Conservation (phyloP, 2,329 filamentous ascomycete species). For the Neopestalotiopsis sp. region DNA sequence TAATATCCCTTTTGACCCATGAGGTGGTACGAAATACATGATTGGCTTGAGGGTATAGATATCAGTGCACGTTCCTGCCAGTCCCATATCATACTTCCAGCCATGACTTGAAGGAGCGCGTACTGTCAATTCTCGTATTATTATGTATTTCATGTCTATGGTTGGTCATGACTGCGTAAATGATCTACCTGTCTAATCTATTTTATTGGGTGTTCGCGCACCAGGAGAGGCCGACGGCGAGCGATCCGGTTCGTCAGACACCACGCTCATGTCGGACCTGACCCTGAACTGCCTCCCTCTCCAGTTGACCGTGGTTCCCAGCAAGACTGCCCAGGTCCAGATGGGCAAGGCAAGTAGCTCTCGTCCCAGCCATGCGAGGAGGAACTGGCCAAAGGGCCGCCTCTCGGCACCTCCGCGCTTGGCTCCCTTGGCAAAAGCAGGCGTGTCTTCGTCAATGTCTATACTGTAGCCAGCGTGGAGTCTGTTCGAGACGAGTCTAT, state of each 20-base stretch:
- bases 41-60: neutral
- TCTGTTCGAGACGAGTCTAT: constrained; percentile 74
- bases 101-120: neutral
- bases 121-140: neutral
- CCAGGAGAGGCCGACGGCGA: neutral
- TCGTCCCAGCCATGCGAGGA: constrained; percentile 82
- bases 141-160: neutral
- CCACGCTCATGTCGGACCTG: constrained; percentile 81
- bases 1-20: neutral
- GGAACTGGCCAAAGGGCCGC: constrained; percentile 73
- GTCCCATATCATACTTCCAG: neutral
- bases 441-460: constrained; percentile 74
- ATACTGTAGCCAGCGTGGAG: constrained; percentile 78
- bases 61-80: neutral
- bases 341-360: constrained; percentile 85
- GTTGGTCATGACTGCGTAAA: neutral
- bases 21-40: neutral
- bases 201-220: constrained; percentile 4
- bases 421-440: constrained; percentile 69
- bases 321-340: constrained; percentile 87
- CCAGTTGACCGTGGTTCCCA: constrained; percentile 90
- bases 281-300: constrained; percentile 83
- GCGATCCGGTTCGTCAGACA: constrained; percentile 41
- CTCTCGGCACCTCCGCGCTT: constrained; percentile 45
- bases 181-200: constrained; percentile 12